A percentile compares a stretch with the other conserved stretches of the same genome.
These are phyloP conservation scores for Penicillium sp. DNA, from an alignment of 2,329 filamentous ascomycete species.

Conservation along the genomic window DNA sequence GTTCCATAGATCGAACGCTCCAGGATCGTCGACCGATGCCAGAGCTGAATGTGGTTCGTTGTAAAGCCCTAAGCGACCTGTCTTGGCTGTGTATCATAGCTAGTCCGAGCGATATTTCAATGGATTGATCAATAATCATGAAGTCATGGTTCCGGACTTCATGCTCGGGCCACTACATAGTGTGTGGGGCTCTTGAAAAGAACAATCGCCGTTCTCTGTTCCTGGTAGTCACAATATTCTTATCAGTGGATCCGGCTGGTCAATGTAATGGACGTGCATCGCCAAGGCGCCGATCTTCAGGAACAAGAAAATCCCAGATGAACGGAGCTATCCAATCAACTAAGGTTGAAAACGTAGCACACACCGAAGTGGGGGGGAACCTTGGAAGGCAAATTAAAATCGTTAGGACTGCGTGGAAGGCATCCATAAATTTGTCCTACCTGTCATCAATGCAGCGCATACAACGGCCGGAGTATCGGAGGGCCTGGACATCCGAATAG, in stretches of 20 bases:
- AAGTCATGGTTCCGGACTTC: neutral
- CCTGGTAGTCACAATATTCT: slow-evolving; percentile 3
- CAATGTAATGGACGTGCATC: slow-evolving; percentile 5
- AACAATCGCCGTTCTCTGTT: neutral
- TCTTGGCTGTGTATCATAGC: slow-evolving; percentile 15
- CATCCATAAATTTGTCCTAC: neutral
- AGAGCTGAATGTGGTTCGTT: neutral
- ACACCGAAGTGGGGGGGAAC: no score
- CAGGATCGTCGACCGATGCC: neutral
- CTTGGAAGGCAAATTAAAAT: no score
- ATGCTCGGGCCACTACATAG: slow-evolving; percentile 7
- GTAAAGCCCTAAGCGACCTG: slow-evolving; percentile 11
- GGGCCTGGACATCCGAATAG: neutral
- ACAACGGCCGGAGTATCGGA: neutral
- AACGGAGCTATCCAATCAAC: no score
- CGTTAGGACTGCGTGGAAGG: neutral
- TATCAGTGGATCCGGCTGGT: slow-evolving; percentile 16
- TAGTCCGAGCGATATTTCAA: slow-evolving; percentile 6
- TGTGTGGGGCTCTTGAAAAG: neutral
- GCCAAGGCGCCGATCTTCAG: slow-evolving; percentile 14
- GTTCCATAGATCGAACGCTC: neutral
- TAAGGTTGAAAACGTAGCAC: neutral
- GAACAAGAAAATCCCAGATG: neutral
- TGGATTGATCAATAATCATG: neutral
- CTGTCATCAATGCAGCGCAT: slow-evolving; percentile 11